A percentile compares a stretch with the other conserved stretches of the same genome.
Evolutionary conservation across 805 yeast genomes (phyloP).

Genomic region (Zygosaccharomyces siamensis): DNA sequence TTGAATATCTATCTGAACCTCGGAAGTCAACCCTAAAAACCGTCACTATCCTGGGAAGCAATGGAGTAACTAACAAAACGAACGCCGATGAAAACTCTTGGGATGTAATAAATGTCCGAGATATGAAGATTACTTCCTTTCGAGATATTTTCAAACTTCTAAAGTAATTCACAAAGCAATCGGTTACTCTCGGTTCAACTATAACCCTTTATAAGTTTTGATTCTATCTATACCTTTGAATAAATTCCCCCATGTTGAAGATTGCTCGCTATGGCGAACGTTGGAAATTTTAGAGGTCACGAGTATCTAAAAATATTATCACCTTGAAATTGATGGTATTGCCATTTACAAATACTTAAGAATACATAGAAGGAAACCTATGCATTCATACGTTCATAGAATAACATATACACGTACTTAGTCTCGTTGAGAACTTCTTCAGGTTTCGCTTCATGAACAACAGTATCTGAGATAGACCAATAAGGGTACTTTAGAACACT

Average conservation of each 20-base stretch:
- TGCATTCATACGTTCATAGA: conserved; percentile 55
- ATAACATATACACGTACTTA: conserved; percentile 77
- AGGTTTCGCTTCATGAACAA: conserved; percentile 55
- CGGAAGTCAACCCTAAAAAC: not conserved
- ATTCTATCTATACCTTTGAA: not conserved
- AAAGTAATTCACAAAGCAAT: no score
- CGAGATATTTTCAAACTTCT: no score
- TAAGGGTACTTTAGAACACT: conserved; percentile 55
- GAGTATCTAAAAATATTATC: not conserved
- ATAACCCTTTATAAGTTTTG: not conserved
- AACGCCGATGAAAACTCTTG: not conserved
- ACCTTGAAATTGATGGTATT: not conserved
- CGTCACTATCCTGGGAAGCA: not conserved
- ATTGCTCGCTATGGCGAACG: not conserved
- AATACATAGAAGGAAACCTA: not conserved
- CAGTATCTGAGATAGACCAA: conserved; percentile 84
- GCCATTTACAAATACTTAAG: no score
- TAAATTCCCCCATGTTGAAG: conserved; percentile 1
- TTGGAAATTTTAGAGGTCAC: not conserved
- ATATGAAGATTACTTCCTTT: no score
- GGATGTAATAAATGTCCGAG: not conserved
- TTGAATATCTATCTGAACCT: not conserved
- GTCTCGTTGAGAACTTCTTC: conserved; percentile 61
- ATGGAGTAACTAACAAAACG: not conserved
- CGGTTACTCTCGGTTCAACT: no score